Conservation (phyloP, 768 basidiomycete species). For the Tylopilus balloui region DNA sequence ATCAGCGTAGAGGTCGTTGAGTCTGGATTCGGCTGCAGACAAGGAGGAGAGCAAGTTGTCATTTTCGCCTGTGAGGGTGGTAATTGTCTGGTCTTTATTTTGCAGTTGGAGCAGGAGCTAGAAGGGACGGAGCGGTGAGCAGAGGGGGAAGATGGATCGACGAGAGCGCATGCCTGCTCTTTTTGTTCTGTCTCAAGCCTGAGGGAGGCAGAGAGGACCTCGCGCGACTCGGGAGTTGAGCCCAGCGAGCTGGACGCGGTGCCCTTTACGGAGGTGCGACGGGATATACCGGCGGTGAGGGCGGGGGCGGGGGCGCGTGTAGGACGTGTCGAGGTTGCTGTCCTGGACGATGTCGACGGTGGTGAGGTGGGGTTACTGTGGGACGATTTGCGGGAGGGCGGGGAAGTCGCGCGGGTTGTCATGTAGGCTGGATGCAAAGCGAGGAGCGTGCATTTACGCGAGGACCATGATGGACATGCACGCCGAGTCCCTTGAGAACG, state of each 20-base stretch:
- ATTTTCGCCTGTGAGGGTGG: slow-evolving; percentile 59
- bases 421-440: slow-evolving; percentile 31
- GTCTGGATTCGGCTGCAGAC: slow-evolving; percentile 61
- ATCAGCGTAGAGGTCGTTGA: slow-evolving; percentile 77
- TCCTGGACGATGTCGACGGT: slow-evolving; percentile 35
- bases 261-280: slow-evolving; percentile 50
- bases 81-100: slow-evolving; percentile 70
- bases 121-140: slow-evolving; percentile 6
- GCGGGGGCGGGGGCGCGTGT: slow-evolving; percentile 50
- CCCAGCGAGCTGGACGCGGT: slow-evolving; percentile 33
- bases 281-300: slow-evolving; percentile 32
- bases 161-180: slow-evolving; percentile 54
- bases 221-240: slow-evolving; percentile 46
- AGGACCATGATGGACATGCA: slow-evolving; percentile 8
- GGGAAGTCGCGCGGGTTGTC: slow-evolving; percentile 41
- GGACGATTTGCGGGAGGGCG: slow-evolving; percentile 42
- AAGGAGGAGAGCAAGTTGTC: slow-evolving; percentile 59
- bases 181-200: slow-evolving; percentile 78
- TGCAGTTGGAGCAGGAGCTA: slow-evolving; percentile 76
- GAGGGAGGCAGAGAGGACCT: slow-evolving; percentile 56
- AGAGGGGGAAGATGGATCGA: slow-evolving; percentile 4
- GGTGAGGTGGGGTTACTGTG: slow-evolving; percentile 40
- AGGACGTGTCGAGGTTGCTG: slow-evolving; percentile 55
- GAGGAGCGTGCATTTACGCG: slow-evolving; percentile 3
- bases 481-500: slow-evolving; percentile 34